Conservation (phyloP, 768 basidiomycete species). For the Kwoniella heveanensis region DNA sequence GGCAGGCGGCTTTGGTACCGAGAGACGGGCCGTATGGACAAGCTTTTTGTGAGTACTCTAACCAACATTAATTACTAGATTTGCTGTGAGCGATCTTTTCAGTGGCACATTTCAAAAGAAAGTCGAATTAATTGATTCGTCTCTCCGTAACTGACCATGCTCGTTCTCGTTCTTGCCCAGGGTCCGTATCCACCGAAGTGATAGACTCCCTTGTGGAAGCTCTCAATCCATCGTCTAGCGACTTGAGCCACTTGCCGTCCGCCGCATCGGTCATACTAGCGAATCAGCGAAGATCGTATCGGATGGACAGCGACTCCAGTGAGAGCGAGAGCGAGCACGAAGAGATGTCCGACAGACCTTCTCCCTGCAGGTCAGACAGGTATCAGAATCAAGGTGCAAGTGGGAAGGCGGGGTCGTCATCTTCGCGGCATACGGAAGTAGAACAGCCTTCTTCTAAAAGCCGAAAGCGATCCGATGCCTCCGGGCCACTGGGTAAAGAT, state of each 20-base stretch:
- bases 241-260: constrained; percentile 5
- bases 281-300: constrained; percentile 16
- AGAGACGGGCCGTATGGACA: constrained; percentile 2
- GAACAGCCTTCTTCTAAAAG: background rate
- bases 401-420: background rate
- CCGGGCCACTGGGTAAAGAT: background rate
- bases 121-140: too few species aligned
- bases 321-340: background rate
- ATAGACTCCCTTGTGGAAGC: constrained; percentile 24
- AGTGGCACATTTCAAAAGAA: too few species aligned
- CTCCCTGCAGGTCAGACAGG: background rate
- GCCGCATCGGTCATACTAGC: constrained; percentile 8
- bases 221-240: constrained; percentile 8
- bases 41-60: constrained; percentile 4
- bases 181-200: constrained; percentile 17
- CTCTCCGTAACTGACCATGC: too few species aligned
- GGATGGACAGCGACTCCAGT: constrained; percentile 6
- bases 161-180: constrained; percentile 3
- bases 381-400: background rate
- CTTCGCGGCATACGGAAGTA: constrained; percentile 1
- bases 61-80: too few species aligned
- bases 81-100: too few species aligned
- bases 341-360: background rate
- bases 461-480: background rate
- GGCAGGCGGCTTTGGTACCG: background rate